These are phyloP conservation scores for Penicillium hesseltinei DNA, from an alignment of 2,329 filamentous ascomycete species.

Conservation along the genomic window DNA sequence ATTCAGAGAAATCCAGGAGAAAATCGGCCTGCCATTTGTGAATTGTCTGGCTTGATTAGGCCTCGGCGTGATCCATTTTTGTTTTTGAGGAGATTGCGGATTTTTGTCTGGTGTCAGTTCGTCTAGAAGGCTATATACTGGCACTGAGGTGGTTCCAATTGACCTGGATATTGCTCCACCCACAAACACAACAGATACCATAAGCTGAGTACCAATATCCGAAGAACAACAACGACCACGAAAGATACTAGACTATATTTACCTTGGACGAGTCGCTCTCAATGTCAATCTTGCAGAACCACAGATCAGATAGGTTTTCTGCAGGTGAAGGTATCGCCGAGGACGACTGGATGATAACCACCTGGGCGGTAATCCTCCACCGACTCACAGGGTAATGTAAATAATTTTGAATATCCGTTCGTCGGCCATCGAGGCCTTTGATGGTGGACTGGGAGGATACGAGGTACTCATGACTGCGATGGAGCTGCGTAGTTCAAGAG, in stretches of 20 bases:
- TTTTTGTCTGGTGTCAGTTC: not conserved
- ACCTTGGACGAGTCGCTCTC: slow-evolving; percentile 6
- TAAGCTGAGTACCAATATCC: not conserved
- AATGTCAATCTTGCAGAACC: slow-evolving; percentile 26
- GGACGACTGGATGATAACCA: slow-evolving; percentile 44
- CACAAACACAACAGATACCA: too few relatives aligned
- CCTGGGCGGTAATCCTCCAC: slow-evolving; percentile 38
- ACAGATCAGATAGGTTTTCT: slow-evolving; percentile 30
- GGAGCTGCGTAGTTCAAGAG: slow-evolving; percentile 1
- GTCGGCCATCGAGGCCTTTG: slow-evolving; percentile 6
- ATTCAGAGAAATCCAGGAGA: slow-evolving; percentile 33
- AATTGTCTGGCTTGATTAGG: not conserved
- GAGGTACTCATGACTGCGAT: slow-evolving; percentile 14
- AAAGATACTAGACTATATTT: not conserved
- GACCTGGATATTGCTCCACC: too few relatives aligned
- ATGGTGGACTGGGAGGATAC: slow-evolving; percentile 15
- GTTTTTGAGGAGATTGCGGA: not conserved
- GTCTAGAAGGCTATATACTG: not conserved
- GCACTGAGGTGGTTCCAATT: too few relatives aligned
- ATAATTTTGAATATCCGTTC: slow-evolving; percentile 19
- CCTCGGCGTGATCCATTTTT: not conserved
- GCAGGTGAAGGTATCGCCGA: slow-evolving; percentile 40
- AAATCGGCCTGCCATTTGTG: slow-evolving; percentile 5
- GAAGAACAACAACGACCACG: not conserved
- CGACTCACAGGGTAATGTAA: slow-evolving; percentile 21